These are phyloP conservation scores for Lenzites betulinus DNA, from an alignment of 768 basidiomycete species.

Conservation along the genomic window DNA sequence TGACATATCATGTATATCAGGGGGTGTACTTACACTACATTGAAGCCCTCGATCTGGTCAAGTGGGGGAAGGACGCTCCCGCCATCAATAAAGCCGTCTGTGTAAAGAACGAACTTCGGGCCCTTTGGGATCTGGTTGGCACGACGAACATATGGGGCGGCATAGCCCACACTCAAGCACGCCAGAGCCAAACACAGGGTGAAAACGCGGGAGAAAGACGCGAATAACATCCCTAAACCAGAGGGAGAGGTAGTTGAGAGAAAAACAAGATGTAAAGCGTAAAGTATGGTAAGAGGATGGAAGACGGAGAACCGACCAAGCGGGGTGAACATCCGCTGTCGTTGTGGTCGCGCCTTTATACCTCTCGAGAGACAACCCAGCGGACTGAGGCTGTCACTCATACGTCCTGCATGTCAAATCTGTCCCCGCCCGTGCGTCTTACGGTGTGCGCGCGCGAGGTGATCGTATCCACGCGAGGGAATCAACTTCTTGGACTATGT, in stretches of 20 bases:
- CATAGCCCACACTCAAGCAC: background rate
- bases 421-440: background rate
- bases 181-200: slow-evolving; percentile 12
- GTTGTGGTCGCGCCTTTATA: background rate
- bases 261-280: background rate
- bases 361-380: background rate
- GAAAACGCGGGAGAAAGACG: slow-evolving; percentile 15
- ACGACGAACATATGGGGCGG: background rate
- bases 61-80: slow-evolving; percentile 7
- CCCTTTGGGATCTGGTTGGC: slow-evolving; percentile 2
- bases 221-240: slow-evolving; percentile 9
- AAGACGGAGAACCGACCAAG: slow-evolving; percentile 9
- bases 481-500: too few relatives aligned
- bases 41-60: slow-evolving; percentile 17
- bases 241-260: slow-evolving; percentile 2
- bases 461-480: too few relatives aligned
- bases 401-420: background rate
- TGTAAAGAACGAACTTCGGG: slow-evolving; percentile 17
- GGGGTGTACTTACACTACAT: slow-evolving; percentile 6
- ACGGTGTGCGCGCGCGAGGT: background rate
- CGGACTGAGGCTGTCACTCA: background rate
- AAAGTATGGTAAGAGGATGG: background rate
- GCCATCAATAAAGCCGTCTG: background rate
- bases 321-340: background rate
- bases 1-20: background rate